Percentiles rank a stretch among this genome's conserved stretches.
Evolutionary conservation across 2,329 filamentous ascomycete genomes (phyloP).

Genomic region (Colletotrichum simmondsii): DNA sequence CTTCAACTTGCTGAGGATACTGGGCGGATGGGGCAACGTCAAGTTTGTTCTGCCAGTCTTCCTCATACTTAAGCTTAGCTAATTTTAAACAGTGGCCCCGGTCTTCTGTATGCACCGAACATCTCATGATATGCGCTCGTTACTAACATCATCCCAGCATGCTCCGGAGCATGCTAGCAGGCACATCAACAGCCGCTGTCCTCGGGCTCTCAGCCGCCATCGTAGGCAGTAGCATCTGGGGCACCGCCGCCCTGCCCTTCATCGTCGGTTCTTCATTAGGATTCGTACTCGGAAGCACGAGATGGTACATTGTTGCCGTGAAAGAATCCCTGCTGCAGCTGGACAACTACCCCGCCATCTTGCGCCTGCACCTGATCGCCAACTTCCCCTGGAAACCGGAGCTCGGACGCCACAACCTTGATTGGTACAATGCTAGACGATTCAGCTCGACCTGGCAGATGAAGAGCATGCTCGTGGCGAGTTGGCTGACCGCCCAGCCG

Average conservation of each 20-base stretch:
- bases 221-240: constrained; percentile 37
- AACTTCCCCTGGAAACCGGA: constrained; percentile 38
- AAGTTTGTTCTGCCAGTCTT: neutral
- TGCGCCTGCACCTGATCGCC: constrained; percentile 37
- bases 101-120: neutral
- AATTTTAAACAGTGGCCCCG: neutral
- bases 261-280: constrained; percentile 37
- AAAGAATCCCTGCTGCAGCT: constrained; percentile 37
- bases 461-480: constrained; percentile 37
- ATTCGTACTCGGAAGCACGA: constrained; percentile 36
- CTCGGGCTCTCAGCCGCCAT: constrained; percentile 33
- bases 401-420: constrained; percentile 15
- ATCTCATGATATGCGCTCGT: neutral
- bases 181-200: constrained; percentile 35
- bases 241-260: constrained; percentile 38
- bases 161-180: constrained; percentile 39
- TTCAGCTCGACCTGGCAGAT: constrained; percentile 34
- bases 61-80: neutral
- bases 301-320: constrained; percentile 35
- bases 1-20: constrained; percentile 28
- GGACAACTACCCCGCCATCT: constrained; percentile 35
- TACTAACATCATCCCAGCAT: constrained; percentile 28
- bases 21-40: constrained; percentile 38
- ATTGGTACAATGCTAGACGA: constrained; percentile 30
- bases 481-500: constrained; percentile 38